Evolutionary conservation across 345 rosid genomes (phyloP).

Genomic region (Euphorbia pulcherrima): DNA sequence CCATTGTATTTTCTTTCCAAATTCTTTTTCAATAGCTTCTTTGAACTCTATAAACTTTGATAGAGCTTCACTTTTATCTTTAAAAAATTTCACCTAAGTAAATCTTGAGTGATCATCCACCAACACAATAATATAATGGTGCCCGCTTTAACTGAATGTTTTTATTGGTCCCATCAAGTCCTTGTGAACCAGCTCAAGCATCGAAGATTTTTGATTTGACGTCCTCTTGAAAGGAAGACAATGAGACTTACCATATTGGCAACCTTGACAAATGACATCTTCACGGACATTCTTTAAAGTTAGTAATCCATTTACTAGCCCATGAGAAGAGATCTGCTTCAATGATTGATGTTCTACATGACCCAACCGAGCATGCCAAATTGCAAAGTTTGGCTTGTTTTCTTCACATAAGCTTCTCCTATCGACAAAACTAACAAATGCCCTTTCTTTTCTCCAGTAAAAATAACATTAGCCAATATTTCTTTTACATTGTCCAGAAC

Average conservation of each 20-base stretch:
- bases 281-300: background rate
- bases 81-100: slow-evolving; percentile 5
- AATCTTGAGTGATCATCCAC: slow-evolving; percentile 4
- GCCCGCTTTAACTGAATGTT: background rate
- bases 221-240: slow-evolving; percentile 13
- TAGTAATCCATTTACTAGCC: slow-evolving; percentile 11
- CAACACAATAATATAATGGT: slow-evolving; percentile 10
- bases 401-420: slow-evolving; percentile 15
- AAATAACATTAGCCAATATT: slow-evolving; percentile 6
- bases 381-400: slow-evolving; percentile 6
- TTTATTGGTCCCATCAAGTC: slow-evolving; percentile 8
- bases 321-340: slow-evolving; percentile 14
- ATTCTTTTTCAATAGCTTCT: slow-evolving; percentile 1
- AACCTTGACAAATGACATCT: background rate
- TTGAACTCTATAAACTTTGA: slow-evolving; percentile 6
- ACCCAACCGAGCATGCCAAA: slow-evolving; percentile 20
- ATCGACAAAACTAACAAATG: slow-evolving; percentile 10
- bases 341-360: slow-evolving; percentile 20
- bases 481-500: slow-evolving; percentile 10
- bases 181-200: slow-evolving; percentile 10
- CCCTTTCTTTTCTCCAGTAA: slow-evolving; percentile 3
- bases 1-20: slow-evolving; percentile 6
- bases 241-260: slow-evolving; percentile 19
- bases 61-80: slow-evolving; percentile 1
- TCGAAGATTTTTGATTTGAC: background rate